These are phyloP conservation scores for Westerdykella sp. DNA, from an alignment of 2,329 filamentous ascomycete genomes.

Conservation along the genomic window DNA sequence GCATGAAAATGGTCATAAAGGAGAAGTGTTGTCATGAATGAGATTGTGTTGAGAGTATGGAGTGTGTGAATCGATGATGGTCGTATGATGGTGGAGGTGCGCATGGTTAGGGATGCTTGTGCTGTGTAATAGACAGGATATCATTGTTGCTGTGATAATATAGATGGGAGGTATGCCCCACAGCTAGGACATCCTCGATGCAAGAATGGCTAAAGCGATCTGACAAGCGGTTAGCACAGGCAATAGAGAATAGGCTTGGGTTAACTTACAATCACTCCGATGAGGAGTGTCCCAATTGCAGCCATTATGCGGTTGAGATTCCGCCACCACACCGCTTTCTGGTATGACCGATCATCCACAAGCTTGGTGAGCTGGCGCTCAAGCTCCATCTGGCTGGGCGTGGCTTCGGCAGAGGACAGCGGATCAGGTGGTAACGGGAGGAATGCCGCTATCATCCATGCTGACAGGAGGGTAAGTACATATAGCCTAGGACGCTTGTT, in stretches of 20 bases:
- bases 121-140: neutral
- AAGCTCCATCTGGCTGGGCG: constrained; percentile 31
- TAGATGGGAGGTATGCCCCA: neutral
- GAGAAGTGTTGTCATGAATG: constrained; percentile 6
- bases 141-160: neutral
- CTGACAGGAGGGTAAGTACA: constrained; percentile 37
- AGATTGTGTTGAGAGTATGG: no score
- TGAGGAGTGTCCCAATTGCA: constrained; percentile 50
- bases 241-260: neutral
- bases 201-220: constrained; percentile 35
- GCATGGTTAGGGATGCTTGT: neutral
- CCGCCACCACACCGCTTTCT: constrained; percentile 61
- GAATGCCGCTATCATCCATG: constrained; percentile 74
- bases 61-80: neutral
- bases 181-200: constrained; percentile 27
- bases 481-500: no score
- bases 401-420: constrained; percentile 44
- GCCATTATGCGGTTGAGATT: constrained; percentile 58
- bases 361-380: constrained; percentile 43
- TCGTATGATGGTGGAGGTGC: neutral
- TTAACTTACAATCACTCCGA: constrained; percentile 49
- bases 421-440: constrained; percentile 62
- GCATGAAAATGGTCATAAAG: constrained; percentile 16
- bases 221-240: constrained; percentile 14
- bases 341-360: constrained; percentile 45